Evolutionary conservation across 345 rosid species (phyloP).

Genomic region (Jatropha curcas): DNA sequence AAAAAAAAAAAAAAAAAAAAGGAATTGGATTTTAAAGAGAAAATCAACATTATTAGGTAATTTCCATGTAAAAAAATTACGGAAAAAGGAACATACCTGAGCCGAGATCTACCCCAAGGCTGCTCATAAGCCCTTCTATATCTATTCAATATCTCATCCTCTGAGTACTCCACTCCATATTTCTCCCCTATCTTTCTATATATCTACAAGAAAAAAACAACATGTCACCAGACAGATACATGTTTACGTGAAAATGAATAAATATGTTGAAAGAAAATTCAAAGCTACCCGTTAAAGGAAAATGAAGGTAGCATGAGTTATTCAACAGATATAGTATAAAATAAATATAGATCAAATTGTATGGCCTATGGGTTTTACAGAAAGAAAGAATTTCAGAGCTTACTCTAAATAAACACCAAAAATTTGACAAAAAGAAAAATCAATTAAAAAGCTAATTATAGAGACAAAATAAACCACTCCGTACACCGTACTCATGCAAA

Average conservation of each 20-base stretch:
- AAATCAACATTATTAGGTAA: neutral
- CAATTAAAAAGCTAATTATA: neutral
- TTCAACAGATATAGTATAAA: neutral
- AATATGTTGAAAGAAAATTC: neutral
- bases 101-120: conserved; percentile 97
- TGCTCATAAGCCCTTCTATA: conserved; percentile 90
- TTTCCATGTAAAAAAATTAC: neutral
- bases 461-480: too few relatives aligned
- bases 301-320: neutral
- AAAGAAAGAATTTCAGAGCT: neutral
- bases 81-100: conserved; percentile 50
- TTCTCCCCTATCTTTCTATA: conserved; percentile 84
- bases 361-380: neutral
- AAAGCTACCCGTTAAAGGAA: neutral
- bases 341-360: too few relatives aligned
- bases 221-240: neutral
- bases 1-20: neutral
- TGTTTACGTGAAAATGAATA: neutral
- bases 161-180: conserved; percentile 87
- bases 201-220: conserved; percentile 44
- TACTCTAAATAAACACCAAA: neutral
- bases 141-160: conserved; percentile 77
- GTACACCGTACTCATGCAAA: too few relatives aligned
- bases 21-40: neutral
- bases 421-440: too few relatives aligned